These are phyloP conservation scores for Tricladium varicosporioides DNA, from an alignment of 2,329 filamentous ascomycete species.

Conservation along the genomic window DNA sequence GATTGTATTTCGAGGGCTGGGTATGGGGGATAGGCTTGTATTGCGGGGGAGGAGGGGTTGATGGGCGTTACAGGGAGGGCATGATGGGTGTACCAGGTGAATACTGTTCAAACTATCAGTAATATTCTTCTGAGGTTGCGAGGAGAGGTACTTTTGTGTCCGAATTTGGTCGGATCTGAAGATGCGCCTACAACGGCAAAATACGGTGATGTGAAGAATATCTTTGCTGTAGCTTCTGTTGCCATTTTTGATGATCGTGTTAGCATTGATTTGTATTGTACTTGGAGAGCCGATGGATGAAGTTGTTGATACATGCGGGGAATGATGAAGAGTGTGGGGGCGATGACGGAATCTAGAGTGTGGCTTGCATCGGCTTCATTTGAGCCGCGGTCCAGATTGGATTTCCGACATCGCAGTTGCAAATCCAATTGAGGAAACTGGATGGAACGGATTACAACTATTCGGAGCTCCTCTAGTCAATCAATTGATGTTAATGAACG, in stretches of 20 bases:
- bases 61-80: slow-evolving; percentile 76
- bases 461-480: too few relatives aligned
- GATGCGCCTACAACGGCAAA: slow-evolving; percentile 92
- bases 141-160: slow-evolving; percentile 69
- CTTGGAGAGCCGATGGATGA: too few relatives aligned
- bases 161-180: slow-evolving; percentile 80
- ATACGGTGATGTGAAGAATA: slow-evolving; percentile 75
- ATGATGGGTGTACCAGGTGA: slow-evolving; percentile 83
- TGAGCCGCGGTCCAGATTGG: not conserved
- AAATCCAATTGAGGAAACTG: not conserved
- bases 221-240: slow-evolving; percentile 69
- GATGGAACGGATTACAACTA: too few relatives aligned
- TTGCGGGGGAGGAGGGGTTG: slow-evolving; percentile 68
- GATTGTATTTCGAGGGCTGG: slow-evolving; percentile 41
- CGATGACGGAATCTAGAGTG: too few relatives aligned
- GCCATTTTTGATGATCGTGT: slow-evolving; percentile 42
- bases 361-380: not conserved
- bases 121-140: not conserved
- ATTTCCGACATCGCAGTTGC: slow-evolving; percentile 7
- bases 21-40: slow-evolving; percentile 52
- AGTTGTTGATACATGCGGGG: too few relatives aligned
- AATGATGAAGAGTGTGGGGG: too few relatives aligned
- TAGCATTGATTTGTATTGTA: too few relatives aligned
- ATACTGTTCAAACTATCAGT: slow-evolving; percentile 55
- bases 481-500: too few relatives aligned